These are phyloP conservation scores for Aspergillus cavernicola DNA, from an alignment of 495 filamentous ascomycete species.

Conservation along the genomic window DNA sequence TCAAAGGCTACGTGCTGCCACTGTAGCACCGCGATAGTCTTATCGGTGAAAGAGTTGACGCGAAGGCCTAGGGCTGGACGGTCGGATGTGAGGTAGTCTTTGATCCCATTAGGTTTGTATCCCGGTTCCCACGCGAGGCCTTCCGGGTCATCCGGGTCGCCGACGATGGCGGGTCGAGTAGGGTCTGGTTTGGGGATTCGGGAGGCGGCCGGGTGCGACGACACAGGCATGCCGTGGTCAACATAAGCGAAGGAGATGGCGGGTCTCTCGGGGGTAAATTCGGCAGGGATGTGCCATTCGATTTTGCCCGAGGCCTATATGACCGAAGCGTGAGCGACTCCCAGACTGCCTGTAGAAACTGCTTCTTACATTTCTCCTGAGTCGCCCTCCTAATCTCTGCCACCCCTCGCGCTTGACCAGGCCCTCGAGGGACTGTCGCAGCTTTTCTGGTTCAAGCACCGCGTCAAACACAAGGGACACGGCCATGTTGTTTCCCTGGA, in stretches of 20 bases:
- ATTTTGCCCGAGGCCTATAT: constrained; percentile 27
- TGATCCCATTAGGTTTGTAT: constrained; percentile 20
- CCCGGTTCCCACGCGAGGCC: constrained; percentile 20
- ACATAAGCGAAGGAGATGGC: constrained; percentile 35
- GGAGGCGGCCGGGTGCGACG: constrained; percentile 34
- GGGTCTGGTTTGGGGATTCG: constrained; percentile 15
- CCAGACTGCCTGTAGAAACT: not conserved
- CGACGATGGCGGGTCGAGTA: constrained; percentile 13
- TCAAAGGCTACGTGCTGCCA: constrained; percentile 27
- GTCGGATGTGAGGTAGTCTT: constrained; percentile 45
- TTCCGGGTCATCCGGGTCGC: constrained; percentile 18
- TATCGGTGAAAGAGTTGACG: constrained; percentile 46
- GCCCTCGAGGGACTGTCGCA: constrained; percentile 34
- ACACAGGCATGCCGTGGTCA: constrained; percentile 24
- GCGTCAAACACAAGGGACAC: constrained; percentile 44
- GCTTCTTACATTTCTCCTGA: constrained; percentile 37
- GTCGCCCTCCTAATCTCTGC: constrained; percentile 44
- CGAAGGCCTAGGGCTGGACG: constrained; percentile 45
- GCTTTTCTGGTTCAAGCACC: constrained; percentile 43
- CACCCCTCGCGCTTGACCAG: constrained; percentile 39
- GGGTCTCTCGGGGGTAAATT: constrained; percentile 33
- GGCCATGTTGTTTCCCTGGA: constrained; percentile 25
- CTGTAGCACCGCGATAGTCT: constrained; percentile 41
- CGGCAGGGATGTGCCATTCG: constrained; percentile 42
- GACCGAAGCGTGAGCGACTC: too few relatives aligned